phyloP scores from a whole-genome alignment of 1,139 yeast species.

The Debaryomyces subglobosus region DNA sequence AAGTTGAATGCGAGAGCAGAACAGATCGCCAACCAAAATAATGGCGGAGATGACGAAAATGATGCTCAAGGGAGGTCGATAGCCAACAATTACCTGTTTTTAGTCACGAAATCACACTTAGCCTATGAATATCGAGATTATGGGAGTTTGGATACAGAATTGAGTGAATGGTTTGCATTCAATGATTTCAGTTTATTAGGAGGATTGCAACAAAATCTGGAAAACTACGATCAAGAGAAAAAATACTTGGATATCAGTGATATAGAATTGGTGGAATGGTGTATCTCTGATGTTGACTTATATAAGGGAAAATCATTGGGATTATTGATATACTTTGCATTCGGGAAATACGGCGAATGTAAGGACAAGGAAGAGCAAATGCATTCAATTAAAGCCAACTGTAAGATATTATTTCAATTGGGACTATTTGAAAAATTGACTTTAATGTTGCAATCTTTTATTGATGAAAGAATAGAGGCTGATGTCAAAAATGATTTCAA shows the following conservation, averaged over 20 bases:
- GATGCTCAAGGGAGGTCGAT: constrained; percentile 5
- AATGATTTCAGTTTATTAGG: constrained; percentile 47
- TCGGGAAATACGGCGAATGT: constrained; percentile 45
- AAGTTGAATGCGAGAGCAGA: constrained; percentile 50
- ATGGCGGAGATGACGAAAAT: constrained; percentile 8
- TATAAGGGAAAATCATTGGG: neutral
- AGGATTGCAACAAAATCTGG: constrained; percentile 22
- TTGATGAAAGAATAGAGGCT: neutral
- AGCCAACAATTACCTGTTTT: constrained; percentile 26
- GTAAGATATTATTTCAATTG: constrained; percentile 14
- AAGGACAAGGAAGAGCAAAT: constrained; percentile 39
- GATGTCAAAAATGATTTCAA: neutral
- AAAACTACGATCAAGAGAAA: constrained; percentile 12
- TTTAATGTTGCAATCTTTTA: neutral
- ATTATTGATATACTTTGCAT: constrained; percentile 34
- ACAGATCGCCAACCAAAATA: constrained; percentile 31
- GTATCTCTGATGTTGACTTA: neutral
- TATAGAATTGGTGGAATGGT: neutral
- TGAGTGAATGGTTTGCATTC: constrained; percentile 66
- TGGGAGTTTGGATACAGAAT: constrained; percentile 45
- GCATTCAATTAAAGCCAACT: constrained; percentile 30
- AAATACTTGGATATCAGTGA: constrained; percentile 5
- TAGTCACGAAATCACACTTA: constrained; percentile 42
- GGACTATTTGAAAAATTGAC: constrained; percentile 11
- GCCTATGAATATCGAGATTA: constrained; percentile 49